Evolutionary conservation across 768 basidiomycete genomes (phyloP).

Genomic region (Rhizopogon vulgaris): DNA sequence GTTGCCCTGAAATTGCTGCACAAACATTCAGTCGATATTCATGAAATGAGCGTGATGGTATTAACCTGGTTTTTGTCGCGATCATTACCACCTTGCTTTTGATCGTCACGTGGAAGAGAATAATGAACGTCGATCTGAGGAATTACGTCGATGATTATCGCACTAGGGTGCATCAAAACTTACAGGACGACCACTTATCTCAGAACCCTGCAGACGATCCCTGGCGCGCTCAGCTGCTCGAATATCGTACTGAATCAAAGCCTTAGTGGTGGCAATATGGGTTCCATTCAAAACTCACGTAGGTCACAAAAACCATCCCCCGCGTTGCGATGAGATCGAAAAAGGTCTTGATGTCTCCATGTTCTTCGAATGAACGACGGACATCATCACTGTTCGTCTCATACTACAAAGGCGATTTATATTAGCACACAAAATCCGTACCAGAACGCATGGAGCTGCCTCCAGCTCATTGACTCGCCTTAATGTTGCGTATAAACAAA

Average conservation of each 20-base stretch:
- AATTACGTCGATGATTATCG: conserved; percentile 5
- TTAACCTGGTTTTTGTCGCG: conserved; percentile 81
- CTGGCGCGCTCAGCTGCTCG: conserved; percentile 90
- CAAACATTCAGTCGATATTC: conserved; percentile 8
- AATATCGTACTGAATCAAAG: conserved; percentile 68
- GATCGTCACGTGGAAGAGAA: conserved; percentile 87
- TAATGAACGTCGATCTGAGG: conserved; percentile 96
- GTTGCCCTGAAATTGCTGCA: conserved; percentile 75
- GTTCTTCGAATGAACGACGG: conserved; percentile 80
- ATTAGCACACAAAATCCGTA: conserved; percentile 9
- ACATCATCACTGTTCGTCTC: conserved; percentile 86
- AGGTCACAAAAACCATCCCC: conserved; percentile 99
- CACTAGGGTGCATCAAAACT: conserved; percentile 28
- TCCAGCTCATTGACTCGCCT: conserved; percentile 57
- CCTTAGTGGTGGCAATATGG: conserved; percentile 4
- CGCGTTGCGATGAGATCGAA: conserved; percentile 92
- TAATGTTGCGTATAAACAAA: conserved; percentile 95
- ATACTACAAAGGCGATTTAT: conserved; percentile 46
- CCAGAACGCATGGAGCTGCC: neutral
- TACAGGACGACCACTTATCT: conserved; percentile 85
- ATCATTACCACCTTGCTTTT: conserved; percentile 45
- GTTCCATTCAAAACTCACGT: conserved; percentile 54
- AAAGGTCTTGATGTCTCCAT: conserved; percentile 95
- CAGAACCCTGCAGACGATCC: conserved; percentile 84
- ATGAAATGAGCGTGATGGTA: neutral